Evolutionary conservation across 2,329 filamentous ascomycete species (phyloP).

Genomic region (Pleochaeta shiraiana): DNA sequence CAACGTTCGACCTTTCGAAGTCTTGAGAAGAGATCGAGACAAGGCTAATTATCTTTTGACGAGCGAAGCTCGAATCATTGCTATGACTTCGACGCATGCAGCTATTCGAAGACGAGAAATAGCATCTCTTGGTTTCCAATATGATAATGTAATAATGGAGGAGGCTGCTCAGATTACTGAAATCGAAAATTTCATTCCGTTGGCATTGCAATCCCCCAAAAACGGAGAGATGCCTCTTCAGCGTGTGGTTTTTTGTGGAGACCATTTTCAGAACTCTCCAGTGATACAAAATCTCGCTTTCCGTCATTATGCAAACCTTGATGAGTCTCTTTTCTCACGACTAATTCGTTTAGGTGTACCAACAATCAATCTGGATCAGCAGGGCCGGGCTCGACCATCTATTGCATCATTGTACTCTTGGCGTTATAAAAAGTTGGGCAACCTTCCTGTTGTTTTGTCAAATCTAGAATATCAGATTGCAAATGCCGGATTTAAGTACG

Average conservation of each 20-base stretch:
- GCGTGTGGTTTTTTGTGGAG: conserved; percentile 77
- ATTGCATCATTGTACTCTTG: conserved; percentile 84
- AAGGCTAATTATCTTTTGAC: conserved; percentile 91
- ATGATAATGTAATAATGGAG: conserved; percentile 97
- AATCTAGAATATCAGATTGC: conserved; percentile 52
- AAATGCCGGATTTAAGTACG: conserved; percentile 81
- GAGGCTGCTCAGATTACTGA: conserved; percentile 97
- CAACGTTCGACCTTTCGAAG: conserved; percentile 88
- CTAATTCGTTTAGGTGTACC: conserved; percentile 86
- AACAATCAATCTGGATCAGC: conserved; percentile 71
- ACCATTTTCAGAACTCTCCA: conserved; percentile 92
- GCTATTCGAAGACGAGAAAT: conserved; percentile 89
- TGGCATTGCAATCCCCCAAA: conserved; percentile 70
- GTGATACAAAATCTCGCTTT: conserved; percentile 90
- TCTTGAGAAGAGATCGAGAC: conserved; percentile 68
- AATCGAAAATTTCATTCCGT: conserved; percentile 87
- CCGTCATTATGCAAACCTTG: conserved; percentile 83
- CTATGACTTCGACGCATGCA: conserved; percentile 97
- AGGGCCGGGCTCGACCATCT: conserved; percentile 71
- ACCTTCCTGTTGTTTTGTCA: conserved; percentile 51
- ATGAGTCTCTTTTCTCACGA: conserved; percentile 85
- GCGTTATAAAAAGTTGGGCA: conserved; percentile 66
- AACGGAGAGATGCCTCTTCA: conserved; percentile 56
- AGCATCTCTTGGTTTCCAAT: conserved; percentile 77
- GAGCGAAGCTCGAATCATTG: conserved; percentile 91